Base-by-base conservation (phyloP, 805 yeast species). In the Pichia exigua region DNA sequence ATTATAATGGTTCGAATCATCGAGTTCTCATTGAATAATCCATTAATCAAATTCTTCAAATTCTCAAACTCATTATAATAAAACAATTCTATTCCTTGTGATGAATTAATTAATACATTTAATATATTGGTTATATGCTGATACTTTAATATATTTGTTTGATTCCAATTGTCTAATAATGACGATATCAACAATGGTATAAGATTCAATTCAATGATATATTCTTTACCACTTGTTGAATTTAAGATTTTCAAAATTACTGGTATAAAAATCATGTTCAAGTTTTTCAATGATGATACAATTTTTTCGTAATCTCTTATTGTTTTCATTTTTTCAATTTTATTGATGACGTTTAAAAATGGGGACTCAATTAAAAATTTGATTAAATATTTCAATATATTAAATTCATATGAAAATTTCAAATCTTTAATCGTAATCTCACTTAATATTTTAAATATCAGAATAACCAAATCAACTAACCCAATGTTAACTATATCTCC, bases 81-180 rank as follows among this genome's bases (percentile, higher is more conserved):
- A 58, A 83, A 78, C 17, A 84, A 78, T 54, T 83, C 74, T 12
- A 90, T 61, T 0, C 99, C 99, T 13, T 85, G 74, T 81, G 92
- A 84, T 35, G 81, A 75, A 54, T 87, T 85, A 46, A 92, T 66
- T 24, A 87, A 68, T 4, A 77, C 64, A 0, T 85, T 69, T 2
- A 92, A 64, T 10, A 88, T 71, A 43, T 77, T 73, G 0, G 90
- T 79, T 15, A 81, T 71, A 53, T 75, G 77, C 52, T 83, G 85
- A 28, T 89, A 68, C 56, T 75, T 79, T 40, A 79, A 83, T 2
- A 54, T 28, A 52, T 75, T 75, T 28, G 74, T 63, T 48, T 77
- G 78, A 10, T 74, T 71, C 18, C 77, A 68, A 20, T 15, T 26
- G 42, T 83, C 90, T 17, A 94, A 81, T 59, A 87, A 85, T n/a